phyloP scores from a whole-genome alignment of 192 early-diverging fungal genomes.

The Gonapodya sp. region DNA sequence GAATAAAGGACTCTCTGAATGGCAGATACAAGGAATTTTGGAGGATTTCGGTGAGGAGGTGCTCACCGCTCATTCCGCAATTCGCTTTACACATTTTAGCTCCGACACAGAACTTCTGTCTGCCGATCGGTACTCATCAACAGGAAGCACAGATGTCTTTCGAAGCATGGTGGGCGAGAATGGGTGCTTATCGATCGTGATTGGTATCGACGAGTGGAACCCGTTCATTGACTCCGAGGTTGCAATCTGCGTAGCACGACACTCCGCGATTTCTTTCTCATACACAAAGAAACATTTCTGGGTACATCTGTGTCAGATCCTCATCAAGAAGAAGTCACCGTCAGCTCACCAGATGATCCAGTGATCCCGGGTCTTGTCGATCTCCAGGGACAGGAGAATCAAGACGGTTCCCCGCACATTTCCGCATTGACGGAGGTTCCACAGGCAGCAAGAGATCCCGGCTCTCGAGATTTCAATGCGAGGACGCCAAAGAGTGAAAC shows the following conservation, averaged over 20 bases:
- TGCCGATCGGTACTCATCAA: not conserved
- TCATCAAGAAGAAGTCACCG: too few relatives aligned
- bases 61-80: not conserved
- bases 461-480: too few relatives aligned
- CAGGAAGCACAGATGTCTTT: not conserved
- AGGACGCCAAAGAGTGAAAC: too few relatives aligned
- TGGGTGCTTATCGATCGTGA: not conserved
- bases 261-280: not conserved
- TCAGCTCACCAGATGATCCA: too few relatives aligned
- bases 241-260: not conserved
- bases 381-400: too few relatives aligned
- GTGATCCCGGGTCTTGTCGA: too few relatives aligned
- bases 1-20: not conserved
- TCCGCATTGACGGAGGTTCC: too few relatives aligned
- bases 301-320: too few relatives aligned
- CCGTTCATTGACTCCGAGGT: too few relatives aligned
- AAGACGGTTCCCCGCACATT: too few relatives aligned
- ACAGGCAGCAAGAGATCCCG: too few relatives aligned
- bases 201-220: too few relatives aligned
- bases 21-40: not conserved
- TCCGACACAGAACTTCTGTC: not conserved
- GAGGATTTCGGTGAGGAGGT: not conserved
- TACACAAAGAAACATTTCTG: not conserved
- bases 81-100: not conserved
- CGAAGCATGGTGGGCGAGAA: not conserved